Base-by-base conservation (phyloP, 1,139 yeast species). In the Yamadazyma triangularis region DNA sequence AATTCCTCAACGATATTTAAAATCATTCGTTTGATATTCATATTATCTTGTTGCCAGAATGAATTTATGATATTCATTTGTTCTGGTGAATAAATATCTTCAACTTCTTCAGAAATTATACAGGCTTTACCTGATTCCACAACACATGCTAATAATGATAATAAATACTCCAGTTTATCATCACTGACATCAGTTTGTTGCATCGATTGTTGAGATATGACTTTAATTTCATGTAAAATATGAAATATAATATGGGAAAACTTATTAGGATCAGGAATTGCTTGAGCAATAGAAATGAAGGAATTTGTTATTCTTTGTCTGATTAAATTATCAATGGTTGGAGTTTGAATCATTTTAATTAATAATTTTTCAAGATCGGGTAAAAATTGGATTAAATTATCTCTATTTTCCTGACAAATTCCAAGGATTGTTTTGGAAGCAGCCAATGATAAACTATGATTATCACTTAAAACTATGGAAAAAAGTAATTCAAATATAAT, bases 71-170 rank as follows among this genome's bases (percentile, higher is more conserved):
- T 24, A 8, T 29, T 26, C 13, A 47, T 30, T 27, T 58, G 59
- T 11, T 55, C 56, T 8, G 50, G 55, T 7, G 59, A 51, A 31
- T 58, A 56, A 28, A 56, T 55, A 12, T 64, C 70, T 11, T 70
- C 74, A 10, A 61, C 46, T 16, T 79, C 86, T 25, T 74, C 83
- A 0, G 84, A 78, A 4, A 74, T 51, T 28, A 70, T 67, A 42
- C 82, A 57, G 0, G 89, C 87, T 35, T 77, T 79, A 0, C 88
- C 91, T 10, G 85, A 58, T 34, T 81, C 85, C 13, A 68, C 67
- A 1, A 86, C 53, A 48, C 88, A 83, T 8, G 73, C 59, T 19
- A 84, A 56, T 27, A 85, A 53, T 22, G 87, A 77, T 4, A 64
- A 42, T 3, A 71, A 47, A 39, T 78, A 77, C n/a, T n/a, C n/a